Conservation (phyloP, 331 rosid species). For the Dryas integrifolia region DNA sequence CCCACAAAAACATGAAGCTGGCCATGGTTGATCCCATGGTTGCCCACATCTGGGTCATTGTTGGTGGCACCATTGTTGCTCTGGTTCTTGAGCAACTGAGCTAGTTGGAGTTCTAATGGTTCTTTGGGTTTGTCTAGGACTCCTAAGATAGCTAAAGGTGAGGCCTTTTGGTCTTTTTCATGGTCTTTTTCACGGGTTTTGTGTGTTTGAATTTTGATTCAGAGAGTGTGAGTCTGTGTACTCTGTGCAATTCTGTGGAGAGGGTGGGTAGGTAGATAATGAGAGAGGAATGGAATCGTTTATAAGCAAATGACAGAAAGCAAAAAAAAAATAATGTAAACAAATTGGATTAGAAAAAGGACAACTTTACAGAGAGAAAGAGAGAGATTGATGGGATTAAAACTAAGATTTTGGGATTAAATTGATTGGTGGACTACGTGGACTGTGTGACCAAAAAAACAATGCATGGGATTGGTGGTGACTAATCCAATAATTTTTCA, state of each 20-base stretch:
- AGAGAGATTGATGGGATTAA: neutral
- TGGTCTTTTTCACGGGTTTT: conserved; percentile 8
- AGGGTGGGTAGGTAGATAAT: conserved; percentile 3
- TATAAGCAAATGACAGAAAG: conserved; percentile 13
- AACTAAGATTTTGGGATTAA: neutral
- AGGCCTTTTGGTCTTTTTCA: neutral
- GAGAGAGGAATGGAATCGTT: conserved; percentile 10
- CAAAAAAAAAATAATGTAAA: neutral
- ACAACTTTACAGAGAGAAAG: neutral
- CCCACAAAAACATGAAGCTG: conserved; percentile 74
- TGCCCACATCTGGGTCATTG: conserved; percentile 62
- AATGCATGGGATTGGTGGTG: conserved; percentile 5
- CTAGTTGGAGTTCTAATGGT: neutral
- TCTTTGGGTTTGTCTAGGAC: neutral
- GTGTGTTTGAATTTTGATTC: conserved; percentile 10
- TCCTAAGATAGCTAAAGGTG: neutral
- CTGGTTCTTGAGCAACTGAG: neutral
- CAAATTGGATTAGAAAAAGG: neutral
- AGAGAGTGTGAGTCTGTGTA: neutral
- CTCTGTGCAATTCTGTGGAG: neutral
- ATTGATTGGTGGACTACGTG: conserved; percentile 3
- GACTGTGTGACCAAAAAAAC: neutral
- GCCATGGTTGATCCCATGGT: conserved; percentile 81
- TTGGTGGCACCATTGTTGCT: conserved; percentile 37
- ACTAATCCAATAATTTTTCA: neutral